phyloP scores from a whole-genome alignment of 495 filamentous ascomycete species.

The Xylaria palmicola region DNA sequence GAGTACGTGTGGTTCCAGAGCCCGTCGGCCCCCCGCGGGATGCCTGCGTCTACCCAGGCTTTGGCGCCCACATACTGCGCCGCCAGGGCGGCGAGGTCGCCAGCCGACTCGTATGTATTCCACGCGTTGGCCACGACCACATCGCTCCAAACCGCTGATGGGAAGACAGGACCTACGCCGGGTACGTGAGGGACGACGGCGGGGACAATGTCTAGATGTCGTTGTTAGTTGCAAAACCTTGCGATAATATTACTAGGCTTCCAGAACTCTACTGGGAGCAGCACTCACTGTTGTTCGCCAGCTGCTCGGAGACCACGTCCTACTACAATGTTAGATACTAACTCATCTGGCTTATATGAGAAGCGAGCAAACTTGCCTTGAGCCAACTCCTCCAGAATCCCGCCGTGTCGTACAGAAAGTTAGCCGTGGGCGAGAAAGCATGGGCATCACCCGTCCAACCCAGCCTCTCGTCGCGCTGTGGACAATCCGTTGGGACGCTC shows the following conservation, averaged over 20 bases:
- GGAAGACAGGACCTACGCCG: slow-evolving; percentile 8
- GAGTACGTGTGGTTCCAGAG: slow-evolving; percentile 40
- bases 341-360: neutral
- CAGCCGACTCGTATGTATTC: slow-evolving; percentile 42
- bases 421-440: slow-evolving; percentile 48
- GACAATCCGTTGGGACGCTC: slow-evolving; percentile 54
- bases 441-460: slow-evolving; percentile 58
- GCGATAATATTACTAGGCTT: neutral
- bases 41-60: slow-evolving; percentile 48
- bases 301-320: slow-evolving; percentile 44
- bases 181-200: slow-evolving; percentile 45
- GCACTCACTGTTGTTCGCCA: slow-evolving; percentile 12
- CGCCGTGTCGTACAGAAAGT: slow-evolving; percentile 50
- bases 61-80: slow-evolving; percentile 46
- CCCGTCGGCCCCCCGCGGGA: slow-evolving; percentile 38
- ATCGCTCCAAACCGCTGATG: slow-evolving; percentile 48
- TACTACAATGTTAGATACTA: neutral
- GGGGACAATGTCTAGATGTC: slow-evolving; percentile 28
- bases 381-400: slow-evolving; percentile 53
- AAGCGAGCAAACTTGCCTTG: slow-evolving; percentile 16
- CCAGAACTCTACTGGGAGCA: no score
- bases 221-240: neutral
- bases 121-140: slow-evolving; percentile 44
- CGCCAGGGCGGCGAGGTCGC: slow-evolving; percentile 41
- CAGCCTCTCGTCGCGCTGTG: slow-evolving; percentile 55